A percentile compares a stretch with the other conserved stretches of the same genome.
Evolutionary conservation across 2,329 filamentous ascomycete genomes (phyloP).

Genomic region (Cyphellophora attinorum): DNA sequence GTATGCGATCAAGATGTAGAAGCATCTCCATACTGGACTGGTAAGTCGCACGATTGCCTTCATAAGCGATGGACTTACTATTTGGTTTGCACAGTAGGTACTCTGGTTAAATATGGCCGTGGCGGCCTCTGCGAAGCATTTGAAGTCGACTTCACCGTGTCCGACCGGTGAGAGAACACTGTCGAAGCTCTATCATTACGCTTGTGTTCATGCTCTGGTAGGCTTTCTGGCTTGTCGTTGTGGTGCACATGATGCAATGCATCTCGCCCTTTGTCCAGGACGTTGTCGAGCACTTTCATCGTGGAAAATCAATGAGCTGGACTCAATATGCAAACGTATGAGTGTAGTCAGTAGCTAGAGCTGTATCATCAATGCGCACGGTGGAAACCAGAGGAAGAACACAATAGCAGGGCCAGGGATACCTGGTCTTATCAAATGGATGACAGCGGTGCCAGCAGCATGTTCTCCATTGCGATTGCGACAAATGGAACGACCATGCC

Average conservation of each 20-base stretch:
- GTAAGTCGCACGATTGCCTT: too few relatives aligned
- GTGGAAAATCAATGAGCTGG: too few relatives aligned
- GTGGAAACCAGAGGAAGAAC: too few relatives aligned
- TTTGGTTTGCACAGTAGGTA: background rate
- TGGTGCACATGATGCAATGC: background rate
- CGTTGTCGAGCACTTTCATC: background rate
- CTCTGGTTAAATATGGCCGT: background rate
- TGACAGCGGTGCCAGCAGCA: too few relatives aligned
- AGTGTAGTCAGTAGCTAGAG: too few relatives aligned
- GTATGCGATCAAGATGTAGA: constrained; percentile 23
- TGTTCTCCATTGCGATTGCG: too few relatives aligned
- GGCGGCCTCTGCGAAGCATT: background rate
- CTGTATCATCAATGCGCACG: too few relatives aligned
- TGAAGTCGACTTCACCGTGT: background rate
- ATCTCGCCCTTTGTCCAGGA: background rate
- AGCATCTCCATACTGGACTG: constrained; percentile 19
- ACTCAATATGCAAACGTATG: too few relatives aligned
- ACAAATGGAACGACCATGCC: too few relatives aligned
- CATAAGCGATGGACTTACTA: background rate
- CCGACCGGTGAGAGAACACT: background rate
- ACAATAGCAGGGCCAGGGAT: too few relatives aligned
- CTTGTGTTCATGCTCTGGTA: background rate
- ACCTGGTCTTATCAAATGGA: too few relatives aligned
- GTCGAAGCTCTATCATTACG: background rate
- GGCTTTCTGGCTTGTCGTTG: background rate